A percentile compares a stretch with the other conserved stretches of the same genome.
These are phyloP conservation scores for Circinella minor DNA, from an alignment of 371 early-diverging fungal genomes.

Conservation along the genomic window DNA sequence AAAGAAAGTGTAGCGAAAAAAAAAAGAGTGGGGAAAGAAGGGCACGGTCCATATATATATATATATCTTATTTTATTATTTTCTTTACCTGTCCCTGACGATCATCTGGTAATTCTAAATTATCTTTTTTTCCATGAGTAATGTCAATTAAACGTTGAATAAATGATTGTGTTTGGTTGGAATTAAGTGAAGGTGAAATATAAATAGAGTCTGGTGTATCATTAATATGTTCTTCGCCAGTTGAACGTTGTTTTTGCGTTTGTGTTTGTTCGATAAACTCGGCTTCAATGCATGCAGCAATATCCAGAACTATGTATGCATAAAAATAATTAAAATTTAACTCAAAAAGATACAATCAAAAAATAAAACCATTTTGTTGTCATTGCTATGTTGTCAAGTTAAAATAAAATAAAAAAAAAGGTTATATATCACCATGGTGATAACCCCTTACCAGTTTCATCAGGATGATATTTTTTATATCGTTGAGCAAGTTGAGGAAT, in stretches of 20 bases:
- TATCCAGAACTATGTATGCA: constrained; percentile 26
- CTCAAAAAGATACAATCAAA: not conserved
- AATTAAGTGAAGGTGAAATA: constrained; percentile 13
- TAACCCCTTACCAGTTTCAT: constrained; percentile 58
- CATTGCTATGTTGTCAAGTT: no score
- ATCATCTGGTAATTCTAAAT: constrained; percentile 13
- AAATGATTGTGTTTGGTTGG: constrained; percentile 19
- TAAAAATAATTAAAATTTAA: not conserved
- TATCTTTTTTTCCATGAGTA: constrained; percentile 1
- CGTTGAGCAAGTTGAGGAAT: constrained; percentile 67
- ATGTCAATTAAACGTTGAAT: constrained; percentile 7
- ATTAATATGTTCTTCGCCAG: constrained; percentile 13
- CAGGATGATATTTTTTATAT: constrained; percentile 67
- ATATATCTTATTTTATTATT: not conserved
- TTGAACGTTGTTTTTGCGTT: constrained; percentile 1
- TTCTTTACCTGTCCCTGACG: constrained; percentile 19
- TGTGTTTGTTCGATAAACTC: constrained; percentile 30
- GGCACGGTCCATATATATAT: not conserved
- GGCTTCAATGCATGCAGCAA: constrained; percentile 27
- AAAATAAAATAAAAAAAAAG: no score
- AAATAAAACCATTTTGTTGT: not conserved
- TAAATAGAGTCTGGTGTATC: not conserved
- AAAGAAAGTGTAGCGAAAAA: no score
- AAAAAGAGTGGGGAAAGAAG: not conserved
- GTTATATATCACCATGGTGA: not conserved